These are phyloP conservation scores for Torulaspora delbrueckii DNA, from an alignment of 805 yeast genomes.

Conservation along the genomic window DNA sequence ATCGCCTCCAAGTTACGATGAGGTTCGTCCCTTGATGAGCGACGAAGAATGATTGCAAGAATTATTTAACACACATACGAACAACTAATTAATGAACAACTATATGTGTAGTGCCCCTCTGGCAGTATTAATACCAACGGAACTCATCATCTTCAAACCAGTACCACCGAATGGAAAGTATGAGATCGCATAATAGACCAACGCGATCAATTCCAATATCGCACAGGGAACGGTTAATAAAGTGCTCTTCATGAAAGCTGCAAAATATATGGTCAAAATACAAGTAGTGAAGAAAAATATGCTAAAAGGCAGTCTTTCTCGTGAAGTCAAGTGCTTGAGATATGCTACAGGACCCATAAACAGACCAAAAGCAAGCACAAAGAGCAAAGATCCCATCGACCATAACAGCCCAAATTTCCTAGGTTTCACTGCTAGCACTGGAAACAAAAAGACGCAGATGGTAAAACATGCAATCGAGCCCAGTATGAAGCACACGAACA, in stretches of 20 bases:
- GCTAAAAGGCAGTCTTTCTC: slow-evolving; percentile 75
- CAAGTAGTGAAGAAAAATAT: slow-evolving; percentile 77
- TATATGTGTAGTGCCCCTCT: slow-evolving; percentile 36
- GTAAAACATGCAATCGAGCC: slow-evolving; percentile 80
- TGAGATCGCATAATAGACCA: slow-evolving; percentile 83
- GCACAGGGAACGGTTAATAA: slow-evolving; percentile 73
- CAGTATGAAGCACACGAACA: slow-evolving; percentile 69
- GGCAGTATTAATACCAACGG: slow-evolving; percentile 56
- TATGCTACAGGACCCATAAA: slow-evolving; percentile 90
- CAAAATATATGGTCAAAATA: slow-evolving; percentile 68
- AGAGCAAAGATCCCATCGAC: slow-evolving; percentile 86
- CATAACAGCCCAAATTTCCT: slow-evolving; percentile 85
- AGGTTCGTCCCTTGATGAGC: slow-evolving; percentile 24
- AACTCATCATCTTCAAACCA: slow-evolving; percentile 53
- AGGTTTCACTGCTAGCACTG: slow-evolving; percentile 84
- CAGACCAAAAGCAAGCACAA: slow-evolving; percentile 84
- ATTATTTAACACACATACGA: background rate
- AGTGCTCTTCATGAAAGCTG: slow-evolving; percentile 63
- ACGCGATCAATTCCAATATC: slow-evolving; percentile 73
- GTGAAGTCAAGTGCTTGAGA: slow-evolving; percentile 64
- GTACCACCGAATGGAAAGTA: slow-evolving; percentile 95
- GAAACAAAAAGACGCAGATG: slow-evolving; percentile 77
- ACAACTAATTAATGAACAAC: background rate
- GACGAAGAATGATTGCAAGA: slow-evolving; percentile 16
- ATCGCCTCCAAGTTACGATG: slow-evolving; percentile 37